These are phyloP conservation scores for Penicillium digitatum DNA, from an alignment of 2,329 filamentous ascomycete genomes.

Conservation along the genomic window DNA sequence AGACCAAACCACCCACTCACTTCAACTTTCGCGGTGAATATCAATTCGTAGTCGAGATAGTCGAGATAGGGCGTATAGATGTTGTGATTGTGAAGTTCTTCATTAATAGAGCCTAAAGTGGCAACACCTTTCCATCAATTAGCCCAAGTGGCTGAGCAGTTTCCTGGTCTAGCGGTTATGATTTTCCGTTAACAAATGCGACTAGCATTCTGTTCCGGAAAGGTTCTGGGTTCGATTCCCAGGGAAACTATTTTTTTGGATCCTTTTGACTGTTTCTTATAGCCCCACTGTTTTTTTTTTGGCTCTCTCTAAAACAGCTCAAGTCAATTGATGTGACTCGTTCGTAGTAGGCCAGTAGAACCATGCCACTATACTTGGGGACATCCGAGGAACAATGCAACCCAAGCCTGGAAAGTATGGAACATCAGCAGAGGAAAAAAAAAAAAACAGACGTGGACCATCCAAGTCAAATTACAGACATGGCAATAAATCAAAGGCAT, in stretches of 20 bases:
- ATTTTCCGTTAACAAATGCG: slow-evolving; percentile 12
- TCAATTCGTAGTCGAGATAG: neutral
- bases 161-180: slow-evolving; percentile 13
- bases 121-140: neutral
- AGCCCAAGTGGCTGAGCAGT: neutral
- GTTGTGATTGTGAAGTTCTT: accelerated
- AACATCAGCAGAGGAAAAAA: neutral
- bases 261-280: neutral
- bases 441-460: neutral
- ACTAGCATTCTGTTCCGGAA: slow-evolving; percentile 3
- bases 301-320: neutral
- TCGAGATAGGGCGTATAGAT: neutral
- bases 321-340: neutral
- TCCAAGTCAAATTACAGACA: slow-evolving; percentile 2
- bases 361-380: neutral
- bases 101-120: neutral
- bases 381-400: neutral
- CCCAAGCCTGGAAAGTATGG: neutral
- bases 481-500: slow-evolving; percentile 1
- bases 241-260: slow-evolving; percentile 10
- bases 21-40: too few species aligned
- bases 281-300: neutral
- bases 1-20: neutral
- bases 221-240: slow-evolving; percentile 13
- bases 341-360: neutral